phyloP scores from a whole-genome alignment of 139 green algal species.

The Parachlorella kessleri region DNA sequence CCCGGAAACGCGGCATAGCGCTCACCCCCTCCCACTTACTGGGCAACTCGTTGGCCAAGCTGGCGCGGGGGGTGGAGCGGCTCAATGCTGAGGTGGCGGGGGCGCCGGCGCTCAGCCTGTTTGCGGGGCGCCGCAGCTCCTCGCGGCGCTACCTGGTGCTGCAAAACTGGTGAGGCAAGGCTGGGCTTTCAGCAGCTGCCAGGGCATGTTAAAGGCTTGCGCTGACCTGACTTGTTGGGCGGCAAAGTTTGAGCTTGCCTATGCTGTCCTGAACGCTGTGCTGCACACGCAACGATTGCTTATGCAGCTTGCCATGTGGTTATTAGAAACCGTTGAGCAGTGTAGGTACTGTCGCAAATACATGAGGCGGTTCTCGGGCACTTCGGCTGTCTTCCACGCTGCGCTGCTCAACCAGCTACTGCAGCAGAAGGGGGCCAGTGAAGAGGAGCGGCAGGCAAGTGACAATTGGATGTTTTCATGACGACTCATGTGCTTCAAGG shows the following conservation, averaged over 20 bases:
- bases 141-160: constrained; percentile 66
- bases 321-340: not conserved
- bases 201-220: too few species aligned
- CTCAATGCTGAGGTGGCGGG: constrained; percentile 37
- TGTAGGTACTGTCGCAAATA: constrained; percentile 44
- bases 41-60: constrained; percentile 53
- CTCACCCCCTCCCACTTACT: constrained; percentile 64
- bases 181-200: not conserved
- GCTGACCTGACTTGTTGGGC: too few species aligned
- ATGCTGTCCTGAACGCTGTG: too few species aligned
- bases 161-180: constrained; percentile 53
- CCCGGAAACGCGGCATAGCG: constrained; percentile 2
- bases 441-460: not conserved
- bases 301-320: not conserved
- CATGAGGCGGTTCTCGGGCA: constrained; percentile 49
- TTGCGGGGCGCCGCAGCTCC: constrained; percentile 62
- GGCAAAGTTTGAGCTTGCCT: too few species aligned
- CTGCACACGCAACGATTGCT: too few species aligned
- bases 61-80: constrained; percentile 41
- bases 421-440: not conserved
- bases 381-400: constrained; percentile 51
- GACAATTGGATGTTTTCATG: too few species aligned
- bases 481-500: too few species aligned
- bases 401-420: constrained; percentile 24
- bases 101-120: constrained; percentile 42